These are phyloP conservation scores for Tylopilus plumbeoviolaceoides DNA, from an alignment of 768 basidiomycete species.

Conservation along the genomic window DNA sequence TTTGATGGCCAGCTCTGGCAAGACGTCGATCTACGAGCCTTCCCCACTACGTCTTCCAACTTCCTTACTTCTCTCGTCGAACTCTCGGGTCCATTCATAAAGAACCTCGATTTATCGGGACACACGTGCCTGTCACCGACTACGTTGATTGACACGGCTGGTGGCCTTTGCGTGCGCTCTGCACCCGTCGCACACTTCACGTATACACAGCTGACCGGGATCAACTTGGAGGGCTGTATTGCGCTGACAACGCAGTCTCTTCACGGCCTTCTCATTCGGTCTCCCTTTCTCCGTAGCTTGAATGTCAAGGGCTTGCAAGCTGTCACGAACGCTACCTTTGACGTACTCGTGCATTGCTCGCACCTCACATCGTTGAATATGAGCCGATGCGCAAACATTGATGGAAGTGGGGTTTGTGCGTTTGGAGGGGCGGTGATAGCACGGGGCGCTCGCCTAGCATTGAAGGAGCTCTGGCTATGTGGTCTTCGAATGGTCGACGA, in stretches of 20 bases:
- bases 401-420: slow-evolving; percentile 55
- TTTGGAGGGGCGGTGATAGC: slow-evolving; percentile 42
- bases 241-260: slow-evolving; percentile 62
- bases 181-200: slow-evolving; percentile 27
- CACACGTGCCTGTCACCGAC: slow-evolving; percentile 48
- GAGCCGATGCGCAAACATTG: slow-evolving; percentile 65
- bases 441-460: slow-evolving; percentile 44
- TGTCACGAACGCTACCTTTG: slow-evolving; percentile 73
- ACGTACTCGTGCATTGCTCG: slow-evolving; percentile 58
- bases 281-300: slow-evolving; percentile 53
- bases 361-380: slow-evolving; percentile 61
- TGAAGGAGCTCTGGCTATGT: slow-evolving; percentile 64
- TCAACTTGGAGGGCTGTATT: slow-evolving; percentile 74
- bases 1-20: slow-evolving; percentile 89
- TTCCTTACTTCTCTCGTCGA: slow-evolving; percentile 52
- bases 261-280: slow-evolving; percentile 63
- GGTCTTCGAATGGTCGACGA: slow-evolving; percentile 63
- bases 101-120: slow-evolving; percentile 58
- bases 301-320: slow-evolving; percentile 63
- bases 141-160: slow-evolving; percentile 49
- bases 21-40: slow-evolving; percentile 56
- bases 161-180: slow-evolving; percentile 47
- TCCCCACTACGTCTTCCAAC: slow-evolving; percentile 51
- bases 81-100: slow-evolving; percentile 61
- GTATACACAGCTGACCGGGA: slow-evolving; percentile 62